phyloP scores from a whole-genome alignment of 2,329 filamentous ascomycete genomes.

The Stagonosporopsis chrysanthemi region DNA sequence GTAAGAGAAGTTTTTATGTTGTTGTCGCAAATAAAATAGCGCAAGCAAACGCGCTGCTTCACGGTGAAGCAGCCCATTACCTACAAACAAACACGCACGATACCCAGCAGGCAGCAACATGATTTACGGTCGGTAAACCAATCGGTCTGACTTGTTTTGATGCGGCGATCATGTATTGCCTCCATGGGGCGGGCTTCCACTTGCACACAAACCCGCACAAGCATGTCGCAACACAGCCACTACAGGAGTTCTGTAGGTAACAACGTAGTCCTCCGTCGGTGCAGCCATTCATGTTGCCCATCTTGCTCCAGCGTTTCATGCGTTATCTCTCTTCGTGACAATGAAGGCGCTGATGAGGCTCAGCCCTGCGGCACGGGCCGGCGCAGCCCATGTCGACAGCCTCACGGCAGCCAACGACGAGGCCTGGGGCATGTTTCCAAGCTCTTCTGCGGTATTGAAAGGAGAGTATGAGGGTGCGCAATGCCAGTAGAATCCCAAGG shows the following conservation, averaged over 20 bases:
- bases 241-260: background rate
- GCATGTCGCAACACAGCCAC: background rate
- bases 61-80: conserved; percentile 1
- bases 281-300: background rate
- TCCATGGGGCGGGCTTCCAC: too few relatives aligned
- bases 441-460: background rate
- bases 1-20: background rate
- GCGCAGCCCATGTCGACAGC: background rate
- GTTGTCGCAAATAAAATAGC: background rate
- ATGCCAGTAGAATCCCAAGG: background rate
- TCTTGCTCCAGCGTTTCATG: background rate
- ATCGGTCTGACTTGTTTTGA: too few relatives aligned
- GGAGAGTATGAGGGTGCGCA: too few relatives aligned
- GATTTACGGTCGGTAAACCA: too few relatives aligned
- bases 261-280: background rate
- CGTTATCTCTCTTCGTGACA: background rate
- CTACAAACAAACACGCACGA: background rate
- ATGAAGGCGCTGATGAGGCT: conserved; percentile 1
- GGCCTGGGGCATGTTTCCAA: background rate
- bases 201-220: background rate
- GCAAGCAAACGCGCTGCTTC: conserved; percentile 10
- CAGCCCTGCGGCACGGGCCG: conserved; percentile 13
- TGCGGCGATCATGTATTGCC: too few relatives aligned
- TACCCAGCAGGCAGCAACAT: too few relatives aligned
- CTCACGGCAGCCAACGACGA: background rate